Conservation (phyloP, 2,329 filamentous ascomycete species). For the Sporothrix sp. region DNA sequence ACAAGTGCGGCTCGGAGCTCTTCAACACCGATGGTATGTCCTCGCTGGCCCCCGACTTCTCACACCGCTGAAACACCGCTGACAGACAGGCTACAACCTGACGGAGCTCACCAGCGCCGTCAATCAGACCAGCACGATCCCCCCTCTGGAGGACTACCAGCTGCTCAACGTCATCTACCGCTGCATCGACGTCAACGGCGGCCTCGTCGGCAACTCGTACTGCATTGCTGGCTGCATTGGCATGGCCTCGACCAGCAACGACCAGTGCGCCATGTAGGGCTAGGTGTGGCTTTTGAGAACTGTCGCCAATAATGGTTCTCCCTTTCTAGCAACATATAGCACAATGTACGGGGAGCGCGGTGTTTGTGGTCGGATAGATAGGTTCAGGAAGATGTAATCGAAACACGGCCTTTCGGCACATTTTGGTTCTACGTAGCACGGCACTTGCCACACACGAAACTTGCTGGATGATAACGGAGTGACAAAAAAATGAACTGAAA, state of each 20-base stretch:
- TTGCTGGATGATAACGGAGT: no score
- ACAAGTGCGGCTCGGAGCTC: constrained; percentile 14
- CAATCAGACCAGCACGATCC: constrained; percentile 14
- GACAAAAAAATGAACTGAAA: no score
- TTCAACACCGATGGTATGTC: constrained; percentile 4
- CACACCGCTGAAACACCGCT: not conserved
- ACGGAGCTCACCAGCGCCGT: constrained; percentile 13
- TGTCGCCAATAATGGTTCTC: no score
- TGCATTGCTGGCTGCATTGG: constrained; percentile 16
- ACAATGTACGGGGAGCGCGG: no score
- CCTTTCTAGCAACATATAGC: no score
- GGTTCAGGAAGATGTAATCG: no score
- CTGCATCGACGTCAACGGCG: constrained; percentile 13
- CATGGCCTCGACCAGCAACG: constrained; percentile 11
- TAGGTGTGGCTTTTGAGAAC: no score
- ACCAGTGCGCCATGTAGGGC: constrained; percentile 17
- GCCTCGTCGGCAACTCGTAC: constrained; percentile 16
- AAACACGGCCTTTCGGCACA: no score
- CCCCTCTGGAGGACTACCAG: constrained; percentile 12
- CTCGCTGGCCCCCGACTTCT: not conserved
- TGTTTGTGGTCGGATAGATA: no score
- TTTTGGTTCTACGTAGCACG: no score
- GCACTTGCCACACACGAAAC: no score
- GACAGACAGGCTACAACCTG: constrained; percentile 12
- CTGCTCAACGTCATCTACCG: constrained; percentile 15